Evolutionary conservation across 495 filamentous ascomycete species (phyloP).

Genomic region (Xylaria intraflava): DNA sequence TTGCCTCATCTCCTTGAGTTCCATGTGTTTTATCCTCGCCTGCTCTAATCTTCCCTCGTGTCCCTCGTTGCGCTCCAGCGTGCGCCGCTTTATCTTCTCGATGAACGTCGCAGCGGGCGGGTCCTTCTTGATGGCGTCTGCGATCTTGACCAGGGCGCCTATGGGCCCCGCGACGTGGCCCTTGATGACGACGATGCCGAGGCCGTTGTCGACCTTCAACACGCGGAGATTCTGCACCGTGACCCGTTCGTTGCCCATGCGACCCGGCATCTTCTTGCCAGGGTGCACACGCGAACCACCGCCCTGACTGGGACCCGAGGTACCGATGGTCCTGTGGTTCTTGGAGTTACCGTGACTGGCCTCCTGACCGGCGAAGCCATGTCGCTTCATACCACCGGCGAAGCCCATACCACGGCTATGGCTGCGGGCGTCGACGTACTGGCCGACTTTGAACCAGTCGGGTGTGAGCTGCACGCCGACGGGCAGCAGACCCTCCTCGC

Average conservation of each 20-base stretch:
- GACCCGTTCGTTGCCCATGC: slow-evolving; percentile 81
- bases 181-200: slow-evolving; percentile 82
- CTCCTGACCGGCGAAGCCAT: slow-evolving; percentile 80
- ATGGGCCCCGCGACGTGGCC: slow-evolving; percentile 81
- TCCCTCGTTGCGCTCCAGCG: slow-evolving; percentile 34
- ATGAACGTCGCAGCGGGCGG: slow-evolving; percentile 55
- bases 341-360: slow-evolving; percentile 91
- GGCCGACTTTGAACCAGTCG: slow-evolving; percentile 82
- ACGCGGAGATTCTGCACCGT: slow-evolving; percentile 89
- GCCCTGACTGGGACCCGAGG: slow-evolving; percentile 78
- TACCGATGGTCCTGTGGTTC: slow-evolving; percentile 86
- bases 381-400: slow-evolving; percentile 94
- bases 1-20: slow-evolving; percentile 38
- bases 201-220: slow-evolving; percentile 73
- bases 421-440: slow-evolving; percentile 79
- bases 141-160: slow-evolving; percentile 71
- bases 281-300: slow-evolving; percentile 86
- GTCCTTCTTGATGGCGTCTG: slow-evolving; percentile 88
- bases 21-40: slow-evolving; percentile 33
- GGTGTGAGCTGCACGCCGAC: slow-evolving; percentile 69
- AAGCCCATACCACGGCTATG: slow-evolving; percentile 83
- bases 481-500: slow-evolving; percentile 60
- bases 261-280: slow-evolving; percentile 94
- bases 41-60: slow-evolving; percentile 31
- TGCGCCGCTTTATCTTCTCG: slow-evolving; percentile 26